A percentile compares a stretch with the other conserved stretches of the same genome.
Evolutionary conservation across 1,139 yeast species (phyloP).

Genomic region (Kazachstania sp.): DNA sequence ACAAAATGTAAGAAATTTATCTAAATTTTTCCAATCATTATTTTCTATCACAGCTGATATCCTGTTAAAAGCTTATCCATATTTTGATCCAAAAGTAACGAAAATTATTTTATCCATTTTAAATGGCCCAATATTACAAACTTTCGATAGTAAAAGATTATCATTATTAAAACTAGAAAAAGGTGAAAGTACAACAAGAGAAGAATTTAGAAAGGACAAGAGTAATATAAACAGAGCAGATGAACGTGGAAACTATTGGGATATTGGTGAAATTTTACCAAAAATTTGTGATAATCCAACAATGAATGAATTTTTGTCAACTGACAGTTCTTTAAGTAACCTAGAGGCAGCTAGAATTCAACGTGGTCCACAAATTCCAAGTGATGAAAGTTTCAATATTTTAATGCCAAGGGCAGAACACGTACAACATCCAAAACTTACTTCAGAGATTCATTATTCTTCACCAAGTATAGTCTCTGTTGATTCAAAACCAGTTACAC

Average conservation of each 20-base stretch:
- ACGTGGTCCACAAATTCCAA: not conserved
- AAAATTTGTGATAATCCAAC: not conserved
- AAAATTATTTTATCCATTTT: constrained; percentile 21
- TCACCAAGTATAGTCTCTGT: constrained; percentile 2
- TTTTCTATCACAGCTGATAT: constrained; percentile 24
- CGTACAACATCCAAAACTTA: not conserved
- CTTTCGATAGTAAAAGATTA: constrained; percentile 9
- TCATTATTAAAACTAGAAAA: constrained; percentile 2
- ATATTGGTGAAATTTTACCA: constrained; percentile 1
- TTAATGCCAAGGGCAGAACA: constrained; percentile 2
- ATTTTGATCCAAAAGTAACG: constrained; percentile 23
- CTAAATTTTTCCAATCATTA: constrained; percentile 20
- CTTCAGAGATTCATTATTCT: not conserved
- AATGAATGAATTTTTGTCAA: not conserved
- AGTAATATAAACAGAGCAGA: not conserved
- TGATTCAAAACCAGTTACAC: constrained; percentile 13
- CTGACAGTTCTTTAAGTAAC: not conserved
- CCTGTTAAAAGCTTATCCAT: constrained; percentile 20
- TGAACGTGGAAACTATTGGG: constrained; percentile 2
- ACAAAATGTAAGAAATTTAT: constrained; percentile 15
- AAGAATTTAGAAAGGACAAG: not conserved
- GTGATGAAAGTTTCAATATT: constrained; percentile 1
- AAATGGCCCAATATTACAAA: constrained; percentile 20
- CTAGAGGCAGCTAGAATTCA: not conserved
- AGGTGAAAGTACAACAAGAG: not conserved